Percentiles rank a stretch among this genome's conserved stretches.
Conservation (phyloP, 495 filamentous ascomycete species). For the Penicillium subrubescens region DNA sequence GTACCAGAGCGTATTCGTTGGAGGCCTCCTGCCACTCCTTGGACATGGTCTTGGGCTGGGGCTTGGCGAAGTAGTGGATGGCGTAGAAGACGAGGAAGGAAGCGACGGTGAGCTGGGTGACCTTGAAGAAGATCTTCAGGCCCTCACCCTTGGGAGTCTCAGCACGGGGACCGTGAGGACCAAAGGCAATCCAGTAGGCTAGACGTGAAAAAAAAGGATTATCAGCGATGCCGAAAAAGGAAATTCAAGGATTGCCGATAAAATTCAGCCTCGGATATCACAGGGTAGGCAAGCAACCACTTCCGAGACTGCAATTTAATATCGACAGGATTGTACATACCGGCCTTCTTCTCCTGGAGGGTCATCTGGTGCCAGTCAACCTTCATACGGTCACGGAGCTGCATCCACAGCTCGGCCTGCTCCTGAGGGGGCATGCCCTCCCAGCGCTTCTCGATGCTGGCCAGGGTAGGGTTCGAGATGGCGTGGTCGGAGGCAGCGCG, state of each 20-base stretch:
- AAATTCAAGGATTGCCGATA: not conserved
- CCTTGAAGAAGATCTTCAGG: conserved; percentile 72
- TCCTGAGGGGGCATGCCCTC: conserved; percentile 95
- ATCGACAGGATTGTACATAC: conserved; percentile 59
- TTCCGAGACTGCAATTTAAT: not conserved
- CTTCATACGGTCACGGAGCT: conserved; percentile 97
- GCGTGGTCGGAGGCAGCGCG: conserved; percentile 76
- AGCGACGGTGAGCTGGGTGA: conserved; percentile 57
- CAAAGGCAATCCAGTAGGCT: conserved; percentile 99
- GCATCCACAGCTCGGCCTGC: conserved; percentile 99
- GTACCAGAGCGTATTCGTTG: conserved; percentile 89
- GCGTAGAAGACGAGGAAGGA: conserved; percentile 66
- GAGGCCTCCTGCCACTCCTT: conserved; percentile 91
- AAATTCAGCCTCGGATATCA: conserved; percentile 25
- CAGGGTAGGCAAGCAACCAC: conserved; percentile 14
- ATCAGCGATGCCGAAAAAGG: conserved; percentile 25
- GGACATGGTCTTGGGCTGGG: conserved; percentile 81
- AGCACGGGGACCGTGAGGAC: conserved; percentile 88
- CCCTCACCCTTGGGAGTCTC: conserved; percentile 78
- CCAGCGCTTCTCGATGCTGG: conserved; percentile 99
- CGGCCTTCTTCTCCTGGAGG: conserved; percentile 95
- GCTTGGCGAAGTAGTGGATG: conserved; percentile 66
- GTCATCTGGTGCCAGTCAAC: conserved; percentile 93
- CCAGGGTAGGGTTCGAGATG: conserved; percentile 95
- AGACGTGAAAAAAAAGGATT: conserved; percentile 20